Evolutionary conservation across 2,329 filamentous ascomycete species (phyloP).

Genomic region (Westerdykella ornata): DNA sequence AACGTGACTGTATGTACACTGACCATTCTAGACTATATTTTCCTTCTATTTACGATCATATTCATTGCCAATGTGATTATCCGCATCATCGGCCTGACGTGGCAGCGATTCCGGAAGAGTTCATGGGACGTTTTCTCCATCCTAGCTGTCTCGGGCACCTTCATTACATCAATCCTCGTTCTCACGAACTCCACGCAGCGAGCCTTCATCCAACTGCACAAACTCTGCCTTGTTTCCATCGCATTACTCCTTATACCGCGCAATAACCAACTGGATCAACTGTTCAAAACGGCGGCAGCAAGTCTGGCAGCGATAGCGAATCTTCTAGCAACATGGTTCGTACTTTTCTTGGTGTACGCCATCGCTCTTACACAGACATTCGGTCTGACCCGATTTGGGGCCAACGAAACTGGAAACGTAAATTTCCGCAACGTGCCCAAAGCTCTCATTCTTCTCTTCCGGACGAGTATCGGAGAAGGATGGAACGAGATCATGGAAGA

Average conservation of each 20-base stretch:
- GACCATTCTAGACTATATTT: conserved; percentile 55
- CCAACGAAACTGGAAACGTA: conserved; percentile 64
- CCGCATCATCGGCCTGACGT: conserved; percentile 80
- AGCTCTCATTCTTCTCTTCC: conserved; percentile 85
- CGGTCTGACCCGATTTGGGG: conserved; percentile 82
- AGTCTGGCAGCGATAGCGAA: conserved; percentile 88
- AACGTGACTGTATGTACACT: conserved; percentile 11
- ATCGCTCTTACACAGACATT: conserved; percentile 96
- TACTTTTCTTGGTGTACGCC: conserved; percentile 91
- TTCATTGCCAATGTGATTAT: conserved; percentile 79
- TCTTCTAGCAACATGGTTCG: conserved; percentile 91
- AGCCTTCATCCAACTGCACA: conserved; percentile 76
- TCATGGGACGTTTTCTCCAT: conserved; percentile 94
- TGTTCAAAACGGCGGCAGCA: conserved; percentile 97
- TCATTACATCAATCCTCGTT: conserved; percentile 73
- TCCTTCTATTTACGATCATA: conserved; percentile 72
- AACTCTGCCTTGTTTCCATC: conserved; percentile 86
- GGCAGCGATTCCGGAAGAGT: conserved; percentile 83
- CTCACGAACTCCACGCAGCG: conserved; percentile 52
- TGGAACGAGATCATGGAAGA: conserved; percentile 99
- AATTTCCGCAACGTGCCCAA: conserved; percentile 95
- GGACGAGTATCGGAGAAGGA: conserved; percentile 87
- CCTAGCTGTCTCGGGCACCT: conserved; percentile 69
- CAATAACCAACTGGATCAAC: conserved; percentile 93
- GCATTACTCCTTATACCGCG: conserved; percentile 86